Evolutionary conservation across 495 filamentous ascomycete genomes (phyloP), one percentile per base, ranked within the genome.

Genomic region (Lophium mytilinum): DNA sequence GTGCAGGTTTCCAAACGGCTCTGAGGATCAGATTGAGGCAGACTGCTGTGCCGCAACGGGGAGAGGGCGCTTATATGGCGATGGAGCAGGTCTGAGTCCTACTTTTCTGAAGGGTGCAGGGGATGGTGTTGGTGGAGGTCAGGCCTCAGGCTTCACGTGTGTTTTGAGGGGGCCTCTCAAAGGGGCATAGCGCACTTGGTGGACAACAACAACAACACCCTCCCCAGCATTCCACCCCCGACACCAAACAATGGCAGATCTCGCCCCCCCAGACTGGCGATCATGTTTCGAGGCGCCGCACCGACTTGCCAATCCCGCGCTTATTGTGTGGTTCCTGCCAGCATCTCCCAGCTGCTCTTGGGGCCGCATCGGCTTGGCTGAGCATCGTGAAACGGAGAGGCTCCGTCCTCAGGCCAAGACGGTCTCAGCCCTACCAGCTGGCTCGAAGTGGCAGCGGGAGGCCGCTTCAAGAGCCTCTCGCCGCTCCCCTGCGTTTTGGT

Each of bases 401-500:
- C 45, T 19, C 21, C 21, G 45, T 24, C 21, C 2, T 48, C 33
- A 10, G 45, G 9, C 45, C 17, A 48, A 24, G 4, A 48, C 17
- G 21, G 45, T 48, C 17, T 48, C 45, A 48, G 45, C 45, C 45
- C 45, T 48, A 48, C 45, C 14, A 24, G 14, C 45, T 18, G 33
- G 18, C 17, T 9, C 33, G 18, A 14, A 8, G 21, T 5, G 21
- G 21, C 9, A 48, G 21, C 21, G 3, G 12, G 12, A 3, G 33
- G 17, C 17, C 17, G 17, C 17, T 12, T 24, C 17, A 47, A 49
- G 52, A 52, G 52, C 45, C 46, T 61, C 58, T 51, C 9, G 33
- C 59, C 43, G 34, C 21, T 24, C 53, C 46, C 39, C 50, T 33
- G 37, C 41, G 48, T 33, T 12, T 30, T n/a, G 15, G 18, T 15